Percentiles rank a stretch among this genome's conserved stretches.
Conservation (phyloP, 371 early-diverging fungal species). For the Mortierella sp. region DNA sequence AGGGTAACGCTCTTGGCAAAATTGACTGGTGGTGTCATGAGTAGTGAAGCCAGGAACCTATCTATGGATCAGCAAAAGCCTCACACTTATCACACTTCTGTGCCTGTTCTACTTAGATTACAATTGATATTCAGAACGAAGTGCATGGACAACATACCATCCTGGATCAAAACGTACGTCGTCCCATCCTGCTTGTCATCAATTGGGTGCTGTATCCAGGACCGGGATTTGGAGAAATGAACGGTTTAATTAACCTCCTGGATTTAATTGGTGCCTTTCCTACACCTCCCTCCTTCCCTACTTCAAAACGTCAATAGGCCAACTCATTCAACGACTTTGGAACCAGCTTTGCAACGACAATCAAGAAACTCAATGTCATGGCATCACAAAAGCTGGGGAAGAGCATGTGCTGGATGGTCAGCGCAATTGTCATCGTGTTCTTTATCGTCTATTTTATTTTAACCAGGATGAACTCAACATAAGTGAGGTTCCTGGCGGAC, state of each 20-base stretch:
- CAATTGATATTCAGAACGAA: constrained; percentile 55
- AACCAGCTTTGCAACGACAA: constrained; percentile 41
- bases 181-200: background rate
- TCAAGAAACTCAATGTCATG: constrained; percentile 56
- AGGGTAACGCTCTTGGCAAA: constrained; percentile 25
- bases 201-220: background rate
- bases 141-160: constrained; percentile 55
- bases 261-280: background rate
- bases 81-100: background rate
- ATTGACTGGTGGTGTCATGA: background rate
- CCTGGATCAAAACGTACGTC: constrained; percentile 52
- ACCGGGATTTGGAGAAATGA: background rate
- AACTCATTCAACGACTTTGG: constrained; percentile 49
- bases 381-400: constrained; percentile 46
- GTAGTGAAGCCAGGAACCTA: background rate
- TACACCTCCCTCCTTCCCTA: background rate
- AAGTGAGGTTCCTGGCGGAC: background rate
- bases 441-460: constrained; percentile 56
- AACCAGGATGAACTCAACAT: constrained; percentile 42
- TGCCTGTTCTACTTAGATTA: constrained; percentile 31
- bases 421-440: constrained; percentile 52
- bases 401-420: constrained; percentile 60
- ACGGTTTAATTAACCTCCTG: background rate
- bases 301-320: constrained; percentile 11
- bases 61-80: background rate